Base-by-base conservation (phyloP, 257 asterid species). In the Solanum corneliomulleri region DNA sequence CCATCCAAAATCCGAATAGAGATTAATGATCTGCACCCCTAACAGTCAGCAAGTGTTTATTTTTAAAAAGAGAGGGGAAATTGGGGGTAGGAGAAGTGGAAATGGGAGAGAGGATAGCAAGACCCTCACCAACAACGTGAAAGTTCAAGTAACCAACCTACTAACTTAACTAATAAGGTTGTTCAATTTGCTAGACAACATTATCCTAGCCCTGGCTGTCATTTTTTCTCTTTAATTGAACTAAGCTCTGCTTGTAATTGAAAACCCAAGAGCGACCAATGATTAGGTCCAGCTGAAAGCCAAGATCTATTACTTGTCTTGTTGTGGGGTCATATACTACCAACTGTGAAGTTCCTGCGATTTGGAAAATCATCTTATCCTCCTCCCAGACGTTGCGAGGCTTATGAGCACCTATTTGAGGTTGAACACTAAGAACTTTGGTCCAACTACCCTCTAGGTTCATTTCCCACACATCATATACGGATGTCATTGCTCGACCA, bases 241-340 rank as follows among this genome's bases (percentile, higher is more conserved):
- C 91, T 25, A 92, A 92, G 84, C 94, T 88, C 89, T 89, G 92
- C 89, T 92, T 90, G 84, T 92, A 92, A 83, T 75, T 31, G 64
- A 84, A 89, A 47, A 88, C 87, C 93, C 93, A 89, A 68, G 37
- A 44, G 25, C n/a, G 39, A 45, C 41, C 64, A 11, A 9, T 25
- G 10, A 8, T 45, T 13, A 2, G 60, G 41, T 78, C 84, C 41
- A 78, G 84, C 41, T 44, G 41, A 78, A 78, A 45, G 29, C 66
- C 84, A 27, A 44, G 84, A 27, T 78, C 84, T 45, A 35, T 78
- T 25, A 27, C 64, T 78, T 45, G 62, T 45, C 41, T 45, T 78
- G 84, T 78, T 15, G 16, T 78, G 5, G 39, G 66, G 21, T 78
- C 84, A 78, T 78, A 78, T 78, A 78, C 4, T 37, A 78, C 64